Conservation (phyloP, 176 grass and related monocot genomes). For the Typha latifolia region DNA sequence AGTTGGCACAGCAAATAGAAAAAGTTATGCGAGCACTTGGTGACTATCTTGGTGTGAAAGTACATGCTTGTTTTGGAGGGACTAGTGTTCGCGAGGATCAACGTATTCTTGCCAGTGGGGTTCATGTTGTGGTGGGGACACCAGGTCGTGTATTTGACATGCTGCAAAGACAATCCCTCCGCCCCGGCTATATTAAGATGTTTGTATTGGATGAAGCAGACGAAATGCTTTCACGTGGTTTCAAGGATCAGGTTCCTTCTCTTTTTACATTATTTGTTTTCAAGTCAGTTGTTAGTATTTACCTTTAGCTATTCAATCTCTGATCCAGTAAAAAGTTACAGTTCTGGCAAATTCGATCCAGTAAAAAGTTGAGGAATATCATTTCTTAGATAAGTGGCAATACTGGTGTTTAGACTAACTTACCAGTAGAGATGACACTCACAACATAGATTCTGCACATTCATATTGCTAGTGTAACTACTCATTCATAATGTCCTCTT, state of each 20-base stretch:
- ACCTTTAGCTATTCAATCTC: not conserved
- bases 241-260: conserved; percentile 16
- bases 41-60: conserved; percentile 15
- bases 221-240: conserved; percentile 17
- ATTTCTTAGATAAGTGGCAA: too few species aligned
- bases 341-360: not conserved
- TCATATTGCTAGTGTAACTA: too few species aligned
- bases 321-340: not conserved
- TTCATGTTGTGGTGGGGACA: conserved; percentile 13
- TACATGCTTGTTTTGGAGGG: conserved; percentile 9
- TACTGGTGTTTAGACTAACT: too few species aligned
- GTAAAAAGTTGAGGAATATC: too few species aligned
- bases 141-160: too few species aligned
- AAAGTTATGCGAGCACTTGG: conserved; percentile 16
- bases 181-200: conserved; percentile 3
- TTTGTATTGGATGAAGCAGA: conserved; percentile 14
- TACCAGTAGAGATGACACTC: too few species aligned
- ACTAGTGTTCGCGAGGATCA: conserved; percentile 16
- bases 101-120: conserved; percentile 13
- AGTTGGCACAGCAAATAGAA: conserved; percentile 14
- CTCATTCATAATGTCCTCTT: too few species aligned
- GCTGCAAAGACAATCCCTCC: conserved; percentile 11
- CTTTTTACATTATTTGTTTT: not conserved
- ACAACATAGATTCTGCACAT: too few species aligned
- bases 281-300: not conserved